A percentile compares a stretch with the other conserved stretches of the same genome.
Evolutionary conservation across 176 grass and related monocot genomes (phyloP).

Genomic region (Coix lacrymajobi): DNA sequence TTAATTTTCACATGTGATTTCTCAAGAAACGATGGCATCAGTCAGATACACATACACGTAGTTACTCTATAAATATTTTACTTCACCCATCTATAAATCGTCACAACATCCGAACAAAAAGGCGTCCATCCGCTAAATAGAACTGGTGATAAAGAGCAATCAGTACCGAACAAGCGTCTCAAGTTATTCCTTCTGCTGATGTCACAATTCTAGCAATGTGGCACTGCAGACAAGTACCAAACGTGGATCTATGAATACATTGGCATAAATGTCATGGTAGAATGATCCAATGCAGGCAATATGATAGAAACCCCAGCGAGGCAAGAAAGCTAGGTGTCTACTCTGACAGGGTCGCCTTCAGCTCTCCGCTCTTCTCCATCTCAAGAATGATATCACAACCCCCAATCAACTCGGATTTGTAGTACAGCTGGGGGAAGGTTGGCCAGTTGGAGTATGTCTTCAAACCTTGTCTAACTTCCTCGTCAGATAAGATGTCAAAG

Average conservation of each 20-base stretch:
- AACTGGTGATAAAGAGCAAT: conserved; percentile 7
- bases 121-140: neutral
- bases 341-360: conserved; percentile 68
- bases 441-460: conserved; percentile 96
- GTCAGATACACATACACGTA: neutral
- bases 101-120: neutral
- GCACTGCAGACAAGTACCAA: conserved; percentile 28
- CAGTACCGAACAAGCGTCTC: neutral
- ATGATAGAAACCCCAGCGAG: conserved; percentile 12
- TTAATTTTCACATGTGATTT: neutral
- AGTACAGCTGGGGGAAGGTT: conserved; percentile 94
- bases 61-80: neutral
- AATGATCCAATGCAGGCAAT: neutral
- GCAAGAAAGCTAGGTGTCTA: neutral
- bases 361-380: conserved; percentile 62
- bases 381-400: conserved; percentile 94
- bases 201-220: conserved; percentile 25
- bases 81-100: neutral
- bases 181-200: conserved; percentile 33
- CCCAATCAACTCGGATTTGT: conserved; percentile 86
- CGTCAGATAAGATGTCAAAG: conserved; percentile 83
- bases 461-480: conserved; percentile 81
- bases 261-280: conserved; percentile 6
- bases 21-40: neutral
- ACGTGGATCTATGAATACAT: conserved; percentile 30